Conservation (phyloP, 768 basidiomycete species). For the Serpula lacrymans region DNA sequence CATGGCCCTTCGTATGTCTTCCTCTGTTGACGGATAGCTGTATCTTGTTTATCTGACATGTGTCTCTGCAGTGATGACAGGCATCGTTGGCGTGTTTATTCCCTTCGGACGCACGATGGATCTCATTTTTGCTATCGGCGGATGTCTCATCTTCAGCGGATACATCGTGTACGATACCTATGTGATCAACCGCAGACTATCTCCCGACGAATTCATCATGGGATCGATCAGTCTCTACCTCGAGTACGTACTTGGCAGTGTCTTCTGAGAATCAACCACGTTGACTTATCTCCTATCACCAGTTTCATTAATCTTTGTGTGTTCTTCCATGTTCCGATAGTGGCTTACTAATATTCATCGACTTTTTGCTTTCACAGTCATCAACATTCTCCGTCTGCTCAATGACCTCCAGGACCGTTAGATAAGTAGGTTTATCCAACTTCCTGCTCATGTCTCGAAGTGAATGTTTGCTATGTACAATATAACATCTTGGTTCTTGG, state of each 20-base stretch:
- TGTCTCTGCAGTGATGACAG: constrained; percentile 60
- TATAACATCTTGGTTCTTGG: too few relatives aligned
- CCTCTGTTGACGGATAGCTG: neutral
- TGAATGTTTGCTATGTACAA: too few relatives aligned
- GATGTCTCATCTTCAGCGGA: constrained; percentile 81
- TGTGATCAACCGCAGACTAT: constrained; percentile 80
- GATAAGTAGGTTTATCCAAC: too few relatives aligned
- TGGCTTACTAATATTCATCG: constrained; percentile 3
- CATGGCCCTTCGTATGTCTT: constrained; percentile 64
- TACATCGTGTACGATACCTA: constrained; percentile 93
- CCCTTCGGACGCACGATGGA: constrained; percentile 84
- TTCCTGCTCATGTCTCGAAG: too few relatives aligned
- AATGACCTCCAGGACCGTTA: constrained; percentile 50
- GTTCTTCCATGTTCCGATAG: constrained; percentile 23
- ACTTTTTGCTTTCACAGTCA: constrained; percentile 42
- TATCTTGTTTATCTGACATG: constrained; percentile 3
- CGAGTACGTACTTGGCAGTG: constrained; percentile 55
- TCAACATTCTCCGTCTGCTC: constrained; percentile 81
- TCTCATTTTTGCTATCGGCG: constrained; percentile 73
- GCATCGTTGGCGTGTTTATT: constrained; percentile 79
- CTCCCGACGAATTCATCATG: constrained; percentile 92
- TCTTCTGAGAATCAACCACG: constrained; percentile 3
- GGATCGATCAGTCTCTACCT: constrained; percentile 92
- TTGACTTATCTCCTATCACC: constrained; percentile 16
- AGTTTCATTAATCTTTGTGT: constrained; percentile 87